phyloP scores from a whole-genome alignment of 352 stramenopile genomes.

The Globisporangium alternatum region DNA sequence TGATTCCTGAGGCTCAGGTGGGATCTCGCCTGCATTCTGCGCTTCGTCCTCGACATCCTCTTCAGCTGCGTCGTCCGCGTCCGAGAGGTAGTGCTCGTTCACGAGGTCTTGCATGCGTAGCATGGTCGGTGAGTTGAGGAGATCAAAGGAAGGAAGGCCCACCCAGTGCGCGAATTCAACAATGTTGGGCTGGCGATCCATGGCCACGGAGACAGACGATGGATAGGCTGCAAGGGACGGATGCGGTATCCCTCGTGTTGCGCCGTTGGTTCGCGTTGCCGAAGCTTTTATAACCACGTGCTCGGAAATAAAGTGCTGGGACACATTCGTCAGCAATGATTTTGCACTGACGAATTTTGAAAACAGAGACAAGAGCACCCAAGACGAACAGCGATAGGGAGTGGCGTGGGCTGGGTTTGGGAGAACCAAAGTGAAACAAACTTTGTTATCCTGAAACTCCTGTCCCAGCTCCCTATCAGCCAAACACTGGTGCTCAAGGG shows the following conservation, averaged over 20 bases:
- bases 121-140: background rate
- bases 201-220: background rate
- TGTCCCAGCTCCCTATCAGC: background rate
- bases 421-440: too few species aligned
- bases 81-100: background rate
- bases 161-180: background rate
- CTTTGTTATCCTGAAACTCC: too few species aligned
- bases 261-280: background rate
- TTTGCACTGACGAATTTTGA: background rate
- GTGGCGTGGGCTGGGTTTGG: too few species aligned
- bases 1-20: background rate
- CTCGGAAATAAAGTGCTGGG: background rate
- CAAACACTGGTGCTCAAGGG: too few species aligned
- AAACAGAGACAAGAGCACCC: background rate
- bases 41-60: background rate
- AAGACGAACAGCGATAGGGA: background rate
- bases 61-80: background rate
- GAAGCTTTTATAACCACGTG: background rate
- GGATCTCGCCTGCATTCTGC: background rate
- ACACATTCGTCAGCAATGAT: background rate
- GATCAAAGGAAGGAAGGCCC: background rate
- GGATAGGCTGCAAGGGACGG: background rate
- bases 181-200: background rate
- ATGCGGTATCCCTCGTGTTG: background rate
- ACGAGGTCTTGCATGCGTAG: conserved; percentile 7